Conservation (phyloP, 352 stramenopile genomes). For the Phytophthora sansomeana region DNA sequence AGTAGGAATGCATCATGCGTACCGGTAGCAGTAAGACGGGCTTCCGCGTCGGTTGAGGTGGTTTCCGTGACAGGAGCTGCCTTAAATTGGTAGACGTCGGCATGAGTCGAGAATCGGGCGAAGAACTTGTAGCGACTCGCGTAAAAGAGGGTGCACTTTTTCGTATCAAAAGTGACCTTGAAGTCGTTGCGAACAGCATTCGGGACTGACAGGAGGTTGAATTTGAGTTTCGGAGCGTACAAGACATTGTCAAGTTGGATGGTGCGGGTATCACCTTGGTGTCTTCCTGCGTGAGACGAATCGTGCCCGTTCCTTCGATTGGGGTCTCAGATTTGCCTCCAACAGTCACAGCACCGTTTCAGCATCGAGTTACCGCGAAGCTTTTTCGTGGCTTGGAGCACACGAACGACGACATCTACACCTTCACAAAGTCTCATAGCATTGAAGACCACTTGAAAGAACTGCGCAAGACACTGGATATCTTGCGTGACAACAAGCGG, state of each 20-base stretch:
- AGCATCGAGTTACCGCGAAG: no score
- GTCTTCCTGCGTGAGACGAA: no score
- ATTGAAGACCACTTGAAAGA: no score
- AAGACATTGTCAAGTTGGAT: constrained; percentile 12
- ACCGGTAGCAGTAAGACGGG: background rate
- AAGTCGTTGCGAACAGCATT: constrained; percentile 4
- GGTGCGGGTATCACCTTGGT: background rate
- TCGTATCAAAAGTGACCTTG: constrained; percentile 7
- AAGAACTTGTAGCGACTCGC: background rate
- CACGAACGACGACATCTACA: no score
- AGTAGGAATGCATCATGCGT: background rate
- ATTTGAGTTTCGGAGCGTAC: constrained; percentile 8
- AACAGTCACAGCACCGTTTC: background rate
- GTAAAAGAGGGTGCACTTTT: constrained; percentile 10
- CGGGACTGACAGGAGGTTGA: constrained; percentile 5
- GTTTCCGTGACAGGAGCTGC: background rate
- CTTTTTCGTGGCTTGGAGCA: no score
- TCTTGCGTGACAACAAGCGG: no score
- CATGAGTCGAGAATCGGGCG: background rate
- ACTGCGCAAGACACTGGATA: no score
- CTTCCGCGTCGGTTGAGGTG: background rate
- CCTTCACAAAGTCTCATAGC: no score
- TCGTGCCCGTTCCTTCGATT: no score
- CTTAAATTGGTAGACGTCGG: background rate
- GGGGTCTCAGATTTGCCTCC: background rate